Evolutionary conservation across 192 early-diverging fungal species (phyloP), one percentile per base, ranked within the genome.

Genomic region (Lunasporangiospora selenospora): DNA sequence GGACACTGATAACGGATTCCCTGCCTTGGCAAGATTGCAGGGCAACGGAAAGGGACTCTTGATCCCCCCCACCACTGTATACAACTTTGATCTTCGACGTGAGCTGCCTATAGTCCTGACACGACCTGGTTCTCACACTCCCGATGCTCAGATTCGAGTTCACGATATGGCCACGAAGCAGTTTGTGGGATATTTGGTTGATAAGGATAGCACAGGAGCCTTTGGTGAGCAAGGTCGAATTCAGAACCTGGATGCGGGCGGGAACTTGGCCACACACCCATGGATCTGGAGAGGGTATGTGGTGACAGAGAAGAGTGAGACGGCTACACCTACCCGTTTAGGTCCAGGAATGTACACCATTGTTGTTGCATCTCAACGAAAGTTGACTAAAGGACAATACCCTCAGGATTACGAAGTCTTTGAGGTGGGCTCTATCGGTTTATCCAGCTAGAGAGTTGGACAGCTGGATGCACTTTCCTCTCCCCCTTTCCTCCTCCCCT

Each of bases 351-450:
- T 53, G 6, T 71, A 71, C 39, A 45, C n/a, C 26, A 40, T 71
- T 47, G 67, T 45, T 4, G 51, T 62, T n/a, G 67, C 67, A 6
- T 38, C 43, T 7, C 67, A 71, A 37, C 53, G 57, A 41, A 71
- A 71, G 58, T 11, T 71, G 24, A 61, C 53, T 46, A 71, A 62
- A 59, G 67, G 67, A 10, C 21, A 0, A 0, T 71, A 55, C 53
- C 67, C 67, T 12, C 38, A 26, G 3, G 67, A 71, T 24, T 71
- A 56, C 49, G 67, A 71, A 53, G 38, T 62, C 53, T 62, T 47
- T 24, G 24, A 61, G 3, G n/a, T 70, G 30, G 58, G 48, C 15
- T 18, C 23, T 39, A 23, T 62, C 39, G 32, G 11, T 7, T 27
- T 62, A 15, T n/a, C n/a, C n/a, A n/a, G n/a, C n/a, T n/a, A n/a